These are phyloP conservation scores for Melanomma pulvis-pyrius DNA, from an alignment of 495 filamentous ascomycete genomes.

Conservation along the genomic window DNA sequence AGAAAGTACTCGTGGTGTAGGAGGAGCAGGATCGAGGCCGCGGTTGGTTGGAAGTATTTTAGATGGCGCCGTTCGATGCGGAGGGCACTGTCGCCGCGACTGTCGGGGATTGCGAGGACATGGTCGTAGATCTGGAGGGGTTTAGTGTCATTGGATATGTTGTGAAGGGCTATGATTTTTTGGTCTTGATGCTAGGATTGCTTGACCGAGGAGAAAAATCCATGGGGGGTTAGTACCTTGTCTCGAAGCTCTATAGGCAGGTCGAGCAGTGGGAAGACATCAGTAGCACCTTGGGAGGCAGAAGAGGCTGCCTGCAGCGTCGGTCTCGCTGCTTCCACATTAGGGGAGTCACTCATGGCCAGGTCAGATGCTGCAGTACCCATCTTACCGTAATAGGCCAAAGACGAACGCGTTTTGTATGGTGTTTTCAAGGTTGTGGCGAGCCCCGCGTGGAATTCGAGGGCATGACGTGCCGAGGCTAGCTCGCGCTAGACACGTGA, in stretches of 20 bases:
- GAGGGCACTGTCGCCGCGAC: conserved; percentile 13
- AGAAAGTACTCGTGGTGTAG: conserved; percentile 32
- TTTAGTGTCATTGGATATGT: background rate
- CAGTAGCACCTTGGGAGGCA: background rate
- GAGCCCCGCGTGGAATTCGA: background rate
- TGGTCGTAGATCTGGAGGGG: conserved; percentile 25
- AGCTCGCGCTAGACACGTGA: background rate
- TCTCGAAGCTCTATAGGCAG: conserved; percentile 34
- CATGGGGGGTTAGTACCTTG: background rate
- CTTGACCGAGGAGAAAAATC: background rate
- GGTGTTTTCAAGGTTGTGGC: background rate
- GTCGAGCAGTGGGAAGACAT: conserved; percentile 21
- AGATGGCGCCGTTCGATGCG: conserved; percentile 37
- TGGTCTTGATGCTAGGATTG: background rate
- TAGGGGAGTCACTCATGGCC: background rate
- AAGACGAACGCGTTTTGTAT: background rate
- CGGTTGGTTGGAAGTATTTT: conserved; percentile 21
- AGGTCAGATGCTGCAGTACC: background rate
- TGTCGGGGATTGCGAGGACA: conserved; percentile 17
- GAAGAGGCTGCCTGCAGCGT: background rate
- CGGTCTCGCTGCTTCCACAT: background rate
- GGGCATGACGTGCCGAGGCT: background rate
- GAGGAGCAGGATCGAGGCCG: conserved; percentile 23
- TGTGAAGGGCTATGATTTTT: no score
- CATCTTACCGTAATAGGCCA: background rate